phyloP scores from a whole-genome alignment of 2,329 filamentous ascomycete genomes.

The Venturia carpophila region DNA sequence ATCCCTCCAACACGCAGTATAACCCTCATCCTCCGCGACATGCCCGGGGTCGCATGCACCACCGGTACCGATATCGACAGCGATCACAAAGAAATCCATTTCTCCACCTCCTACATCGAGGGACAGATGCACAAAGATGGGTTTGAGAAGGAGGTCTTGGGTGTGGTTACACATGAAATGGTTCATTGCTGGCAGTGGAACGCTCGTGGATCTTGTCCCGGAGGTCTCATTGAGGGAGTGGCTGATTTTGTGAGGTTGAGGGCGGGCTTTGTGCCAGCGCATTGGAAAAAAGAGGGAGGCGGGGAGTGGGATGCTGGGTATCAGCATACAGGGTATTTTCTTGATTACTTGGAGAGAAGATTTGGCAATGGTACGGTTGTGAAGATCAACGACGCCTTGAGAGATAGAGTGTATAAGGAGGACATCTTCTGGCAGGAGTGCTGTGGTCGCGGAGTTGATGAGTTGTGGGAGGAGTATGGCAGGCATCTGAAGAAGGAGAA shows the following conservation, averaged over 20 bases:
- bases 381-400: constrained; percentile 58
- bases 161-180: constrained; percentile 84
- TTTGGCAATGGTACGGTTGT: constrained; percentile 46
- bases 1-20: constrained; percentile 70
- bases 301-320: constrained; percentile 83
- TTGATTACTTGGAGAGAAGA: constrained; percentile 71
- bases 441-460: constrained; percentile 56
- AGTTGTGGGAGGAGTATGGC: constrained; percentile 70
- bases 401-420: constrained; percentile 56
- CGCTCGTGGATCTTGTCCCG: constrained; percentile 46
- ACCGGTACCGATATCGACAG: constrained; percentile 68
- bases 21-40: constrained; percentile 70
- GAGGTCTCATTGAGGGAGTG: constrained; percentile 80
- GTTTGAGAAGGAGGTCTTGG: constrained; percentile 57
- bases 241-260: constrained; percentile 86
- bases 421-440: constrained; percentile 59
- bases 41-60: constrained; percentile 85
- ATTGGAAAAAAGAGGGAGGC: constrained; percentile 60
- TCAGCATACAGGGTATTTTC: constrained; percentile 82
- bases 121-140: constrained; percentile 29
- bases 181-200: constrained; percentile 92
- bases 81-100: constrained; percentile 89
- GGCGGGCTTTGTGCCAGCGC: constrained; percentile 64
- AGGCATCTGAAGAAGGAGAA: constrained; percentile 35
- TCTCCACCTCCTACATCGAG: constrained; percentile 63